Evolutionary conservation across 2,329 filamentous ascomycete genomes (phyloP).

Genomic region (Cladosporium velox): DNA sequence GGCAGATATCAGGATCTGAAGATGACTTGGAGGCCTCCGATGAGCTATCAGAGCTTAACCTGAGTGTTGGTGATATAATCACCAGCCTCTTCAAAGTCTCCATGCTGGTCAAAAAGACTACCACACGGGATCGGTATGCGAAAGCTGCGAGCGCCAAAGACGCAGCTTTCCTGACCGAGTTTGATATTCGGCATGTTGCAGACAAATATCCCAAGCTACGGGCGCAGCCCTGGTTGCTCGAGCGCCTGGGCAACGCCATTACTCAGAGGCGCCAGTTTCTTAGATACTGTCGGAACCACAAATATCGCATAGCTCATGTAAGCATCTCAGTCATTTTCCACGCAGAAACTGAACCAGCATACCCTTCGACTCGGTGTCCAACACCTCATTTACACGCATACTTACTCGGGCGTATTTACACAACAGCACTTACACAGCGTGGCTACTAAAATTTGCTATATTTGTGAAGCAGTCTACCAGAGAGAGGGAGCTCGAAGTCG

Average conservation of each 20-base stretch:
- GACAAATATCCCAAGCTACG: constrained; percentile 31
- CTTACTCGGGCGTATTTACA: background rate
- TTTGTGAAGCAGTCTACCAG: no score
- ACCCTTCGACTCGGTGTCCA: background rate
- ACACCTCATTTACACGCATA: background rate
- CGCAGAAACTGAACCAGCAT: background rate
- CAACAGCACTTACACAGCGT: no score
- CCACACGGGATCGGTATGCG: constrained; percentile 31
- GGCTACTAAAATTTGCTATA: no score
- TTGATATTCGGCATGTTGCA: constrained; percentile 30
- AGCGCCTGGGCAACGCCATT: constrained; percentile 31
- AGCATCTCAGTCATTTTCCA: background rate
- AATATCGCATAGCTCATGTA: constrained; percentile 18
- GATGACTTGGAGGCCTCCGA: constrained; percentile 8
- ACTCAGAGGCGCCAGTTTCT: constrained; percentile 31
- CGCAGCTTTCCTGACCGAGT: constrained; percentile 24
- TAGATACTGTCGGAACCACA: constrained; percentile 30
- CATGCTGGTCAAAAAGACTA: constrained; percentile 30
- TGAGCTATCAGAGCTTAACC: constrained; percentile 30
- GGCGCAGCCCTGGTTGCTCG: constrained; percentile 27
- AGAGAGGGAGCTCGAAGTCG: no score
- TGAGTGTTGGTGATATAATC: constrained; percentile 27
- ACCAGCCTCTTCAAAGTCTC: constrained; percentile 33
- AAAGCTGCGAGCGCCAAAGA: constrained; percentile 24
- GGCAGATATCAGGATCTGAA: background rate